Base-by-base conservation (phyloP, 495 filamentous ascomycete genomes). In the Hyaloscypha hepaticicola region DNA sequence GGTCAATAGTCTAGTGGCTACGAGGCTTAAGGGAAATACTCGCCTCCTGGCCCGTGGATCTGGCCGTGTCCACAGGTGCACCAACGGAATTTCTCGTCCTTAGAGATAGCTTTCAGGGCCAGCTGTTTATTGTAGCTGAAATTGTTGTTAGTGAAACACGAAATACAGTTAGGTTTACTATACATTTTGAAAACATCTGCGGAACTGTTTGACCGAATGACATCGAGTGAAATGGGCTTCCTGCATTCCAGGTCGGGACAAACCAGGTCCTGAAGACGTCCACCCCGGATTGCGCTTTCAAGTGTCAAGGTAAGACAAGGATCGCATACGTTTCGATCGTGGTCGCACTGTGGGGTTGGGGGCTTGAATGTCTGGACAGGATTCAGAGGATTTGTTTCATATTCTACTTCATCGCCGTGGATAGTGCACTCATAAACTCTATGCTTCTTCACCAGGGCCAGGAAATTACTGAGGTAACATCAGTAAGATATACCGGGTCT, bases 261-360 rank as follows among this genome's bases (percentile, higher is more conserved):
- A 9, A 28, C 24, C 1, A 67, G 49, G 21, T 57, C 50, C 1
- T 33, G 29, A 1, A 38, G 24, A 52, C 38, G n/a, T 25, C 31
- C 59, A 24, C 33, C 22, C 21, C 45, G 33, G 33, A 67, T 63
- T 22, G 59, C 59, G 9, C 1, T 50, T 26, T 67, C 65, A 27
- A 63, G 58, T 11, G 21, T 16, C 25, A 6, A 28, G 14, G 29
- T 48, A 5, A 63, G 25, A 52, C 65, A 67, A 5, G 19, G 12
- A 51, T 67, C 34, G 52, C 65, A 67, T 24, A 56, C 52, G 45
- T 63, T 67, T n/a, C 65, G 59, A 29, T 67, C 59, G 29, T 67
- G 65, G 1, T 67, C n/a, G 59, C 65, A 67, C 9, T 33, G 5
- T 28, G 59, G 5, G 2, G 59, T 52, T 21, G 65, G 65, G 21